These are phyloP conservation scores for Sarocladium oryzae DNA, from an alignment of 2,329 filamentous ascomycete species.

Conservation along the genomic window DNA sequence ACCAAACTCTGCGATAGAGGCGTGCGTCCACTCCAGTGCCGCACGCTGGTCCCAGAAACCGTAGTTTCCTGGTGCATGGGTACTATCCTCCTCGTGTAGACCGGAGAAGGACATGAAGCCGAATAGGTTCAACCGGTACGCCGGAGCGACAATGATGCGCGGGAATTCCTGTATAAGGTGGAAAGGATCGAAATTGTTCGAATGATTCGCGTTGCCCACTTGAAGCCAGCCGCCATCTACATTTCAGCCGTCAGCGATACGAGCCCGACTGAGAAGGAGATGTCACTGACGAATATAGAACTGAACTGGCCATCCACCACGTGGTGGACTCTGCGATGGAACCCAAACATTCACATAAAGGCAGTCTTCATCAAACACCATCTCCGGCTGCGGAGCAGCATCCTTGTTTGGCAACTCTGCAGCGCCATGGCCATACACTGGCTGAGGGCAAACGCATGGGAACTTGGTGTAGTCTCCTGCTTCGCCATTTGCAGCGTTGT, in stretches of 20 bases:
- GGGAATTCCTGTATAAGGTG: neutral
- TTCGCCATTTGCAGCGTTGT: neutral
- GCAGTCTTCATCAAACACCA: neutral
- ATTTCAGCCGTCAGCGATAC: neutral
- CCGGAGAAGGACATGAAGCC: neutral
- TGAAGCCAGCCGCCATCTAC: slow-evolving; percentile 4
- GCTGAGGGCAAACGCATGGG: neutral
- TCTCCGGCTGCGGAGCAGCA: neutral
- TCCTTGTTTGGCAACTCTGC: neutral
- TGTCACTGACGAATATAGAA: neutral
- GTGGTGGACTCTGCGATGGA: neutral
- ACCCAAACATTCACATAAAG: slow-evolving; percentile 1
- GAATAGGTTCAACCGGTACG: neutral
- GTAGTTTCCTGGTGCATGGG: slow-evolving; percentile 2
- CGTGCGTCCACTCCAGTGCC: slow-evolving; percentile 1
- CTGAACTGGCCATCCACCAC: neutral
- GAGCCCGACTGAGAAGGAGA: too few species aligned
- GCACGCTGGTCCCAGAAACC: slow-evolving; percentile 8
- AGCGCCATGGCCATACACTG: neutral
- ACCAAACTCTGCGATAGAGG: slow-evolving; percentile 2
- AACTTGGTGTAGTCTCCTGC: neutral
- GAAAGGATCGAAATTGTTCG: neutral
- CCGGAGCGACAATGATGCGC: neutral
- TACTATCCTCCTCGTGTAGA: neutral
- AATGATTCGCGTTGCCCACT: neutral